A percentile compares a stretch with the other conserved stretches of the same genome.
phyloP scores from a whole-genome alignment of 2,329 filamentous ascomycete species.

The Coniella vitis region DNA sequence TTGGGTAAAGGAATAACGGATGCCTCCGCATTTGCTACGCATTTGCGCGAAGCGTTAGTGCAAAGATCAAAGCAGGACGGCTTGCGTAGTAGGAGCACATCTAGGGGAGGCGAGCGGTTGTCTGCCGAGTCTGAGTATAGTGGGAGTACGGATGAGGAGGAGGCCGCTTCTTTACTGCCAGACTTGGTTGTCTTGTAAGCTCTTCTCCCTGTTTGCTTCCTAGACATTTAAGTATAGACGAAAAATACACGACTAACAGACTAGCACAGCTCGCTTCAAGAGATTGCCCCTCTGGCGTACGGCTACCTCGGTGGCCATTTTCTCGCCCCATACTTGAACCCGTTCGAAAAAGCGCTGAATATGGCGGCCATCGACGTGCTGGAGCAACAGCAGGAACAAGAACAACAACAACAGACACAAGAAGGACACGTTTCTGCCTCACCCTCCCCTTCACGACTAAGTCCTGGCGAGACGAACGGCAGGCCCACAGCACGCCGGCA shows the following conservation, averaged over 20 bases:
- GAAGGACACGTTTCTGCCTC: conserved; percentile 5
- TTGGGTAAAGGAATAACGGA: conserved; percentile 70
- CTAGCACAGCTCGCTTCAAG: conserved; percentile 67
- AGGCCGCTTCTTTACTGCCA: conserved; percentile 33
- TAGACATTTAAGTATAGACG: neutral
- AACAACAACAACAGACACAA: neutral
- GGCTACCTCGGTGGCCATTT: conserved; percentile 81
- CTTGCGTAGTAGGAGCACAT: neutral
- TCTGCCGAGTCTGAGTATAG: neutral
- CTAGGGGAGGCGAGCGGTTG: neutral
- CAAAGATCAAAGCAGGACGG: conserved; percentile 26
- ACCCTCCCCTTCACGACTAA: neutral
- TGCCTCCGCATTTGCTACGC: conserved; percentile 60
- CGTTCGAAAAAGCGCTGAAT: conserved; percentile 65
- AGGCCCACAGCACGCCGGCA: neutral
- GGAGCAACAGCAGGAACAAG: neutral
- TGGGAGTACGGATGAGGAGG: neutral
- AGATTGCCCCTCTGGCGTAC: conserved; percentile 77
- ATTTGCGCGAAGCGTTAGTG: conserved; percentile 57
- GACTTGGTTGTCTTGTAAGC: conserved; percentile 53
- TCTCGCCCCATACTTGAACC: conserved; percentile 67
- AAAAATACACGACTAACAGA: neutral
- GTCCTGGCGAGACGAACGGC: neutral
- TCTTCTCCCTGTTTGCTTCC: neutral
- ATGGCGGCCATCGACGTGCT: conserved; percentile 48